Conservation (phyloP, 1,284 basidiomycete species). For the Afroboletus lepidellus region DNA sequence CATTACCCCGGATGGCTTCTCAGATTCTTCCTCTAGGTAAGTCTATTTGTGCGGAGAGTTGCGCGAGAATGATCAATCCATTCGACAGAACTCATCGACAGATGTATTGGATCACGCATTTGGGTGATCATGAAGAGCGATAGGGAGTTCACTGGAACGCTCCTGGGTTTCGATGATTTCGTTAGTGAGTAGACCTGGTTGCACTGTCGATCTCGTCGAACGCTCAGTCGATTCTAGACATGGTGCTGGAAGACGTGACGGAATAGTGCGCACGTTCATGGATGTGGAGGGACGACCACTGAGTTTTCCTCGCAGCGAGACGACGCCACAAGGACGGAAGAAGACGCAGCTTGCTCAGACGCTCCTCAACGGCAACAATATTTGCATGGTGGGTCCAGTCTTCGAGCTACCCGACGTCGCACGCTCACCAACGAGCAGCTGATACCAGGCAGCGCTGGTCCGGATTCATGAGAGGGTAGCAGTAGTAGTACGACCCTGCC, state of each 20-base stretch:
- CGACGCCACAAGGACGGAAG: slow-evolving; percentile 78
- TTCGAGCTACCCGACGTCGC: not conserved
- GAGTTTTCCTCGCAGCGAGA: slow-evolving; percentile 60
- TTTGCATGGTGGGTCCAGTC: slow-evolving; percentile 79
- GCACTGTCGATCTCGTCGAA: not conserved
- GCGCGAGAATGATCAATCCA: slow-evolving; percentile 3
- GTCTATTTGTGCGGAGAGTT: slow-evolving; percentile 9
- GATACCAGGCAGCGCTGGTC: slow-evolving; percentile 77
- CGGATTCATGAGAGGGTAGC: slow-evolving; percentile 40
- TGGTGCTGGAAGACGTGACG: slow-evolving; percentile 96
- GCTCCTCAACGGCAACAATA: slow-evolving; percentile 95
- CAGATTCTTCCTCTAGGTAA: slow-evolving; percentile 60
- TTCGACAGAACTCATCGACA: slow-evolving; percentile 81
- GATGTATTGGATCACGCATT: slow-evolving; percentile 91
- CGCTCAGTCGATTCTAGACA: slow-evolving; percentile 57
- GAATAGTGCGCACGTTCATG: slow-evolving; percentile 71
- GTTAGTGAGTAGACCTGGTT: slow-evolving; percentile 78
- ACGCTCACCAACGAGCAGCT: slow-evolving; percentile 43
- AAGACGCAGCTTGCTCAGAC: slow-evolving; percentile 88
- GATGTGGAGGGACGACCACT: not conserved
- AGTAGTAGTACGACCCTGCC: slow-evolving; percentile 1
- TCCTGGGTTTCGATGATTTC: slow-evolving; percentile 98
- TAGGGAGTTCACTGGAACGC: slow-evolving; percentile 92
- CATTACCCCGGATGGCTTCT: slow-evolving; percentile 48
- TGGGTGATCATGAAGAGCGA: slow-evolving; percentile 98